Percentiles rank a stretch among this genome's conserved stretches.
Conservation (phyloP, 768 basidiomycete species). For the Artomyces pyxidatus region DNA sequence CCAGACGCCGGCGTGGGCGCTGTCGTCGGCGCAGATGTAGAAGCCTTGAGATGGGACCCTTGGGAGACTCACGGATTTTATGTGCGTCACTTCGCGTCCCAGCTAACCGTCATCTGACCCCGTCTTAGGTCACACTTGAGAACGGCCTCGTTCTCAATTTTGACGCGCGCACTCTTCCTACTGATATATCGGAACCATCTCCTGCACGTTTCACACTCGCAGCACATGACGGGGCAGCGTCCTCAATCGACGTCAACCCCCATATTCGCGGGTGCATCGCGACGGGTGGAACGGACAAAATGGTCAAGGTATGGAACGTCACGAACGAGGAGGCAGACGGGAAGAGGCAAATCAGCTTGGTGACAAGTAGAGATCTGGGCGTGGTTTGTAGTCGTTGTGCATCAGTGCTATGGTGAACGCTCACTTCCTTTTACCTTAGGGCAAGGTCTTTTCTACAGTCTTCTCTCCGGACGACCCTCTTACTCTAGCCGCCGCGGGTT, state of each 20-base stretch:
- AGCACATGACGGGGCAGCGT: slow-evolving; percentile 88
- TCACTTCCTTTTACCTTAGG: slow-evolving; percentile 41
- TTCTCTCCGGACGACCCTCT: slow-evolving; percentile 95
- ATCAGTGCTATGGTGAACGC: not conserved
- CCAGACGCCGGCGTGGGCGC: slow-evolving; percentile 80
- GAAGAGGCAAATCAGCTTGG: slow-evolving; percentile 73
- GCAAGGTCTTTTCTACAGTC: slow-evolving; percentile 87
- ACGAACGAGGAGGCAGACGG: slow-evolving; percentile 50
- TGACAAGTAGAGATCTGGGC: slow-evolving; percentile 82
- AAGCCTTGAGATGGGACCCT: slow-evolving; percentile 92
- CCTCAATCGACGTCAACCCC: slow-evolving; percentile 85
- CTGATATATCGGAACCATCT: slow-evolving; percentile 53
- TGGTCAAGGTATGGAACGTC: slow-evolving; percentile 95
- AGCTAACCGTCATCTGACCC: too few relatives aligned
- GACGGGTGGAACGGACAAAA: slow-evolving; percentile 92
- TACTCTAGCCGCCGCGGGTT: slow-evolving; percentile 90
- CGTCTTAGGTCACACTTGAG: slow-evolving; percentile 77
- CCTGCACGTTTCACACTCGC: slow-evolving; percentile 81
- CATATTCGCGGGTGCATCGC: slow-evolving; percentile 85
- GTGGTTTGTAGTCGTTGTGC: slow-evolving; percentile 47
- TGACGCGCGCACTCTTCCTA: slow-evolving; percentile 78
- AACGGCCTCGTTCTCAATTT: slow-evolving; percentile 92
- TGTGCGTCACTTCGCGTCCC: slow-evolving; percentile 43
- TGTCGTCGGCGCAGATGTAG: slow-evolving; percentile 84
- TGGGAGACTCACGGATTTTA: slow-evolving; percentile 87